Evolutionary conservation across 805 yeast species (phyloP), one percentile per base, ranked within the genome.

Genomic region (Schwanniomyces polymorphus): DNA sequence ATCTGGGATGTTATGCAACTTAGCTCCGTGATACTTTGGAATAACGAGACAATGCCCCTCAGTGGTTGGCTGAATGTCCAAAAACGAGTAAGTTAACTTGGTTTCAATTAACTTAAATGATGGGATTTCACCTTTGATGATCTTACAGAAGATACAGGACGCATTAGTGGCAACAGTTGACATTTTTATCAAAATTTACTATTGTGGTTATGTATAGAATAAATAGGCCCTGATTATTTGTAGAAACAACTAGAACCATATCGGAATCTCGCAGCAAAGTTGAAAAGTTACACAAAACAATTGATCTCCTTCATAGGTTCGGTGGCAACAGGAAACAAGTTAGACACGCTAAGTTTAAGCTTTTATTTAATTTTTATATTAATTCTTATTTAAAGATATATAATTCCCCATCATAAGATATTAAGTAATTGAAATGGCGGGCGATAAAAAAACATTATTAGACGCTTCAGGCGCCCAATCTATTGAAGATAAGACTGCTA

Each of bases 111-210:
- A 71, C 67, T 92, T 94, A 75, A 89, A 82, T 1, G 95, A 88
- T 28, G 99, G 99, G 61, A 92, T 94, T 59, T 94, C 97, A 46
- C 97, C 95, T 63, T 90, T 90, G 73, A 92, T 84, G 68, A 92
- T 92, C 61, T 91, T 90, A 76, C 98, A 92, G 64, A 92, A 92
- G 59, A 92, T 84, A 71, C 98, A 92, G 29, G 48, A 44, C 5
- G 50, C 49, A 35, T 49, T 38, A 10, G 45, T 27, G 14, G 42
- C 48, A 10, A 40, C 39, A 16, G 44, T 18, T 34, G 44, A 31
- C 44, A 42, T 42, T 10, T 42, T 29, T 12, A 17, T 16, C n/a
- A 6, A 10, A 16, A 16, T 25, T 6, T 2, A 38, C 12, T 38
- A 38, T 12, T 5, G 35, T 31, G 35, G 35, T 31, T 31, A 31